Conservation (phyloP, 306 rosid species). For the Medicago lupulina region DNA sequence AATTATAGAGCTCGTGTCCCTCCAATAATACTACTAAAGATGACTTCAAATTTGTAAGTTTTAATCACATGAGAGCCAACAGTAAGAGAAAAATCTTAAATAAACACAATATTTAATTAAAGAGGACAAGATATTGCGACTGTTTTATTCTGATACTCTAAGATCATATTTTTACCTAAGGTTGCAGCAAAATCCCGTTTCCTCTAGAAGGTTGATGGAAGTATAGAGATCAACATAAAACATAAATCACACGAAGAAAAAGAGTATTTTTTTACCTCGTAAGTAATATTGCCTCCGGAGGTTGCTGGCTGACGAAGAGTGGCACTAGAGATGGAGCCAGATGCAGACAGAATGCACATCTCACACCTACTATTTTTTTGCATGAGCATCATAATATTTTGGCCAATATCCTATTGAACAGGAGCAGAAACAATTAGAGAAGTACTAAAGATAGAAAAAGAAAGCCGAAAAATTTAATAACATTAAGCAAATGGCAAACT, state of each 20-base stretch:
- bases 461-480: background rate
- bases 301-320: constrained; percentile 87
- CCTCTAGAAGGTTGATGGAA: constrained; percentile 24
- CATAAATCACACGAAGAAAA: constrained; percentile 4
- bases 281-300: constrained; percentile 83
- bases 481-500: constrained; percentile 27
- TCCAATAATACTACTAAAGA: constrained; percentile 6
- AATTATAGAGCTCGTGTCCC: background rate
- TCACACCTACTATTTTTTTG: constrained; percentile 84
- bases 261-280: constrained; percentile 63
- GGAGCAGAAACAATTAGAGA: constrained; percentile 47
- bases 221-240: constrained; percentile 32
- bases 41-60: constrained; percentile 12
- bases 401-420: constrained; percentile 79
- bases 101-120: background rate
- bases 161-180: constrained; percentile 12
- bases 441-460: constrained; percentile 34
- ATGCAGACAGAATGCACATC: constrained; percentile 83
- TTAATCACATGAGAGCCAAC: background rate
- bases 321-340: constrained; percentile 82
- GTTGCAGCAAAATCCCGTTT: constrained; percentile 8
- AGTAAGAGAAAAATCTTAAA: background rate
- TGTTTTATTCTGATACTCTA: constrained; percentile 13
- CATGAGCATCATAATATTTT: constrained; percentile 80
- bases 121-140: constrained; percentile 24